A percentile compares a stretch with the other conserved stretches of the same genome.
phyloP scores from a whole-genome alignment of 2,329 filamentous ascomycete species.

The Penicillium sp. region DNA sequence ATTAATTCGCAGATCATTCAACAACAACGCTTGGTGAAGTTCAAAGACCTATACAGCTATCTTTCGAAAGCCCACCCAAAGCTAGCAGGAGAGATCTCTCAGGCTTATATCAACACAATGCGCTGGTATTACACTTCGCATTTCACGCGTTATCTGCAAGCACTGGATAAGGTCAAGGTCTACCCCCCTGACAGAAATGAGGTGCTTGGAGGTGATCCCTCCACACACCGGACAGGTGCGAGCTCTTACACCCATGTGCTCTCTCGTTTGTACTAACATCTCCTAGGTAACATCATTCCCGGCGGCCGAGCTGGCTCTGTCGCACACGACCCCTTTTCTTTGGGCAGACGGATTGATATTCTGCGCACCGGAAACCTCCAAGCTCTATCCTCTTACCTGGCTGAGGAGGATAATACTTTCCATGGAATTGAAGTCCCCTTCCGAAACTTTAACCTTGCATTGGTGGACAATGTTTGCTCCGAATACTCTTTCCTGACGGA shows the following conservation, averaged over 20 bases:
- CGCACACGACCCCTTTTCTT: slow-evolving; percentile 79
- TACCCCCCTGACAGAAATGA: slow-evolving; percentile 82
- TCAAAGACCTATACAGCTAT: slow-evolving; percentile 86
- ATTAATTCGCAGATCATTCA: slow-evolving; percentile 98
- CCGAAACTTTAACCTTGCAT: slow-evolving; percentile 88
- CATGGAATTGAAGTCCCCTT: slow-evolving; percentile 92
- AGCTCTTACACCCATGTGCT: slow-evolving; percentile 11
- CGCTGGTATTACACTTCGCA: slow-evolving; percentile 95
- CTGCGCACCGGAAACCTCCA: slow-evolving; percentile 71
- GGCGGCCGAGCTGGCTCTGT: slow-evolving; percentile 40
- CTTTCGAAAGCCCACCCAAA: slow-evolving; percentile 76
- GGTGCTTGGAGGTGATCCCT: slow-evolving; percentile 76
- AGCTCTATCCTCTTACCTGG: slow-evolving; percentile 83
- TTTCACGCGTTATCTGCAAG: slow-evolving; percentile 82
- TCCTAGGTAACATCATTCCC: slow-evolving; percentile 38
- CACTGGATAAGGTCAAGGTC: slow-evolving; percentile 80
- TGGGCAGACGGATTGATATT: slow-evolving; percentile 83
- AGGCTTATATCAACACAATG: slow-evolving; percentile 98
- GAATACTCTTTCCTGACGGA: slow-evolving; percentile 92
- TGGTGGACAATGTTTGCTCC: slow-evolving; percentile 89
- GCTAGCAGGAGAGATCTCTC: slow-evolving; percentile 86
- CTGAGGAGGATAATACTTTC: slow-evolving; percentile 81
- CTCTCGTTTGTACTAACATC: slow-evolving; percentile 6
- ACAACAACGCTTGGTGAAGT: slow-evolving; percentile 84
- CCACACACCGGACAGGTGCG: slow-evolving; percentile 59